These are phyloP conservation scores for Castanopsis chinensis DNA, from an alignment of 306 rosid species.

Conservation along the genomic window DNA sequence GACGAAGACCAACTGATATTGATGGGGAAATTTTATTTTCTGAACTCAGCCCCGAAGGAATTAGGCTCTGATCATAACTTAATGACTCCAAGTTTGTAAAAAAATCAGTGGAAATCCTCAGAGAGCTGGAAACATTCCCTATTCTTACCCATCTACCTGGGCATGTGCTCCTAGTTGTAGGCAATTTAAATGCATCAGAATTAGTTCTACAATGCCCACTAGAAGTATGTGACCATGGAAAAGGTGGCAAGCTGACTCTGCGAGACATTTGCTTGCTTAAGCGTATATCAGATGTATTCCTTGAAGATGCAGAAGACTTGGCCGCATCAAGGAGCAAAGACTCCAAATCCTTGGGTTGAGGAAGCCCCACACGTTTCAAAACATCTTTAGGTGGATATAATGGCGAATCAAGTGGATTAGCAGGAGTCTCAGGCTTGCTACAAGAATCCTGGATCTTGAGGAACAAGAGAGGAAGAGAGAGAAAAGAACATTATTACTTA, in stretches of 20 bases:
- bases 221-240: conserved; percentile 86
- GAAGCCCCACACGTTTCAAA: conserved; percentile 63
- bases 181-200: conserved; percentile 65
- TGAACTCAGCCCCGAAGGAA: conserved; percentile 65
- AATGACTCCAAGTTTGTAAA: conserved; percentile 71
- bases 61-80: conserved; percentile 67
- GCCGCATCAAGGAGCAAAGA: conserved; percentile 85
- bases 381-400: conserved; percentile 61
- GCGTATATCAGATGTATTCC: conserved; percentile 60
- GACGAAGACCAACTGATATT: conserved; percentile 44
- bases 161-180: conserved; percentile 69
- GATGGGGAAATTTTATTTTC: conserved; percentile 27
- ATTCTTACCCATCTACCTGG: conserved; percentile 84
- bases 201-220: conserved; percentile 71
- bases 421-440: conserved; percentile 48
- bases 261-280: conserved; percentile 70
- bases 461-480: conserved; percentile 20
- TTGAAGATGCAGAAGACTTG: conserved; percentile 54
- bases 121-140: conserved; percentile 40
- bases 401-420: conserved; percentile 59
- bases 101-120: conserved; percentile 32
- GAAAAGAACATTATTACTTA: conserved; percentile 6
- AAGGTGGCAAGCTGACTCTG: conserved; percentile 72
- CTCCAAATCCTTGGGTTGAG: conserved; percentile 71
- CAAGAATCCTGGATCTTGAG: conserved; percentile 55